Base-by-base conservation (phyloP, 306 rosid genomes). In the Ormosia semicastrata region DNA sequence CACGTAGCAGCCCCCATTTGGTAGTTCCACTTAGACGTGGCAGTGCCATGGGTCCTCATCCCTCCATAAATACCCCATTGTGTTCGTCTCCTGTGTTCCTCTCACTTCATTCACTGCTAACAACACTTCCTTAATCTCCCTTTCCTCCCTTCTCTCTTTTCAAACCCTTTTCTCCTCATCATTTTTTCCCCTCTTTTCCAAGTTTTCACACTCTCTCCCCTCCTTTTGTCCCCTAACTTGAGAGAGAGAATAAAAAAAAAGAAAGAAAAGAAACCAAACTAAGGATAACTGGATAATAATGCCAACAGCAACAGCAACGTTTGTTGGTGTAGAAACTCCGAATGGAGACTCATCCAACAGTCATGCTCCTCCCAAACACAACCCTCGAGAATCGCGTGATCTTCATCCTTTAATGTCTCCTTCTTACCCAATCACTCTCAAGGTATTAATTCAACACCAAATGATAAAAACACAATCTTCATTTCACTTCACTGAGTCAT, bases 391-490 rank as follows among this genome's bases (percentile, higher is more conserved):
- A 72, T 73, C 86, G 10, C 89, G 85, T 83, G 88, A 76, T 30
- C 79, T 58, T 14, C 88, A 88, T 56, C 84, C 89, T 76, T 83
- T 93, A 11, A 24, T 84, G 29, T 87, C 89, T 24, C 84, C 85
- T 73, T 83, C 87, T 83, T 87, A 78, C 43, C 91, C 96, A n/a
- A 83, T 93, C 81, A 88, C 98, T 47, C 94, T 93, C 73, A 93
- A 89, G 97, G 98, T 93, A 89, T 9, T 18, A 7, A 7, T 41
- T 6, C 12, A 46, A 2, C 9, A 46, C 14, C 14, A 59, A 59
- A 32, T 3, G 4, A 1, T 8, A 8, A 59, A 29, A 18, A 33
- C 32, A 11, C 52, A 82, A 69, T 53, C 37, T 34, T 66, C 52
- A 13, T 18, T 53, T 63, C 8, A 59, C 30, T 4, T 14, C 30